A percentile compares a stretch with the other conserved stretches of the same genome.
Evolutionary conservation across 306 rosid species (phyloP).

Genomic region (barrel medic (Medicago truncatula)): MtrunA17r5.0-ANR NC_053046.1:18089001-18089500

Average conservation of each 20-base stretch:
- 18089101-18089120: constrained; percentile 59
- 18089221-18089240: constrained; percentile 83
- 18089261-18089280: constrained; percentile 62
- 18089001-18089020: constrained; percentile 83
- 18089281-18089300: constrained; percentile 72
- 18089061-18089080: constrained; percentile 77
- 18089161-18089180: constrained; percentile 72
- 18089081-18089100: constrained; percentile 55
- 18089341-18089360: constrained; percentile 32
- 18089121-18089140: constrained; percentile 59
- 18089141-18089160: constrained; percentile 68
- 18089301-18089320: constrained; percentile 45
- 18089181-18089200: constrained; percentile 72
- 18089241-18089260: constrained; percentile 72
- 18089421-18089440: neutral
- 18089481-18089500: neutral
- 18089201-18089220: constrained; percentile 75
- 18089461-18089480: neutral
- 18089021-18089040: constrained; percentile 83
- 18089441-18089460: neutral
- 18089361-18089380: neutral
- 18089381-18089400: neutral
- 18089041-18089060: constrained; percentile 62
- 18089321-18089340: constrained; percentile 7
- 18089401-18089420: neutral